Base-by-base conservation (phyloP, 306 rosid species). In the Luffa aegyptiaca region DNA sequence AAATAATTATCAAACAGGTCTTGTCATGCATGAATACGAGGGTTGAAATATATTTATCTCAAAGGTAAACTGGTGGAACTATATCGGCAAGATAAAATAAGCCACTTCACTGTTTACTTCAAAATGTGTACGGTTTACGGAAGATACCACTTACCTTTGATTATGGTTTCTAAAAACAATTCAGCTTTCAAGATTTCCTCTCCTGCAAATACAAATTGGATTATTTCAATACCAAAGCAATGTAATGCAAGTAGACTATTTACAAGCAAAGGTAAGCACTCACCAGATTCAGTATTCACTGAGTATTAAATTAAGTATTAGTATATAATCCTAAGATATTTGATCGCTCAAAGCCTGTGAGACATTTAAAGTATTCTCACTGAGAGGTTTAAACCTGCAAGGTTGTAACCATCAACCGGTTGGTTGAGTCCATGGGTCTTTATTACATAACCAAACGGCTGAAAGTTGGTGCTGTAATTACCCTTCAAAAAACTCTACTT, bases 111-210 rank as follows among this genome's bases (percentile, higher is more conserved):
- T 64, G 18, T 36, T 5, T 26, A 61, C 66, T 10, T 26, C 39
- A 59, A 64, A 64, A 36, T 64, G 44, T 36, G 16, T 36, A 36
- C 36, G 46, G 44, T 14, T 6, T 36, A 36, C 36, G 46, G 45
- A 64, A 64, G 45, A 79, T 79, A 18, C 59, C 26, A 81, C 85
- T 62, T 71, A 94, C 98, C 96, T 94, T 89, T 88, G 84, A 92
- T 92, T 85, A 92, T 85, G 83, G 86, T 86, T 86, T 94, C 97
- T 52, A 94, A 94, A 87, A 94, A 85, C 85, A 90, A 86, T 85
- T 94, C 97, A 21, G 89, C 90, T 91, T 86, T 91, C 91, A 92
- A 80, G 61, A 90, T 86, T 83, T 91, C 90, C 17, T 81, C 83
- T 51, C 98, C 97, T 94, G 90, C 87, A 85, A 79, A 70, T 44